Percentiles rank a stretch among this genome's conserved stretches.
Conservation (phyloP, 2,329 filamentous ascomycete species). For the Penicillium sp. region DNA sequence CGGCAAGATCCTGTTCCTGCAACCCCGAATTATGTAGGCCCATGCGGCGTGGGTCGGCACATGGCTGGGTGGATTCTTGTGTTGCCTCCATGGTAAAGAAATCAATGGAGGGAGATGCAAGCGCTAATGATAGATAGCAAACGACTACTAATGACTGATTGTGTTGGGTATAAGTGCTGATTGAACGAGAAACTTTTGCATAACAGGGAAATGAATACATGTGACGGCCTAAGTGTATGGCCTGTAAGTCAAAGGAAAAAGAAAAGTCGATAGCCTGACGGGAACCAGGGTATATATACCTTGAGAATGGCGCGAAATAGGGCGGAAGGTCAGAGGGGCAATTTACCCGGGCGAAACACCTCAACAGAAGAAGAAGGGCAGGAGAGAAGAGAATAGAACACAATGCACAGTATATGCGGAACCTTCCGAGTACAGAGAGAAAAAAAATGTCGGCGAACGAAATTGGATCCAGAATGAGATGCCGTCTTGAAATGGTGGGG, state of each 20-base stretch:
- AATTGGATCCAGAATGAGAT: not conserved
- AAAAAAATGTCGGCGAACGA: not conserved
- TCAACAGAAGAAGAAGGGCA: not conserved
- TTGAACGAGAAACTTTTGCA: constrained; percentile 21
- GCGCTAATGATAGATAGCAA: constrained; percentile 12
- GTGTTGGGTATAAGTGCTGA: constrained; percentile 26
- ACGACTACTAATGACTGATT: constrained; percentile 17
- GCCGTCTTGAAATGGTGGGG: not conserved
- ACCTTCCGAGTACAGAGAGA: not conserved
- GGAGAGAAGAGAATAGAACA: not conserved
- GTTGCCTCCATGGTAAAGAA: constrained; percentile 47
- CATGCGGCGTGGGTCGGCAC: constrained; percentile 75
- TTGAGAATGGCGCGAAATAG: not conserved
- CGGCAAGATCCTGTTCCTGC: constrained; percentile 76
- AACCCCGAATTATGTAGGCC: constrained; percentile 82
- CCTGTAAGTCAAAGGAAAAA: not conserved
- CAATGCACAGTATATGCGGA: not conserved
- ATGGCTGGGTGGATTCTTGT: constrained; percentile 71
- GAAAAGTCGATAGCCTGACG: not conserved
- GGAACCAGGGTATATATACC: constrained; percentile 2
- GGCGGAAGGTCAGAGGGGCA: not conserved
- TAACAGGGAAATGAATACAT: constrained; percentile 27
- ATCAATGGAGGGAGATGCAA: constrained; percentile 11
- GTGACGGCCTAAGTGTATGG: not conserved
- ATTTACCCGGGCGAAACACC: not conserved